Base-by-base conservation (phyloP, 2,329 filamentous ascomycete genomes). In the Fusarium euwallaceae region DNA sequence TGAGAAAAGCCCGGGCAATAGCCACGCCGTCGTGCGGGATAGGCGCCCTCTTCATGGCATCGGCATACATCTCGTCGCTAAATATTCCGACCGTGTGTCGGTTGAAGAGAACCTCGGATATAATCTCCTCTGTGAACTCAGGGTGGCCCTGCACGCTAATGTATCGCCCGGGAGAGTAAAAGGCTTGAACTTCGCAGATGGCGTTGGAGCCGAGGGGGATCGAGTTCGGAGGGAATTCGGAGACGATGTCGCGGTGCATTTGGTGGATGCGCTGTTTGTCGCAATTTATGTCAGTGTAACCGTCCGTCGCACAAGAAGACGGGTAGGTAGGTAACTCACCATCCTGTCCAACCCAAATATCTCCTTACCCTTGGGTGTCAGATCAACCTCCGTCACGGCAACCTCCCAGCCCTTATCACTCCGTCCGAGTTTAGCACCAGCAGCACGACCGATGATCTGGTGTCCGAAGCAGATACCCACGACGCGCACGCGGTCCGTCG, bases 1-100 rank as follows among this genome's bases (percentile, higher is more conserved):
- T 89, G 79, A 98, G 81, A 81, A 98, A 97, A 0, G 91, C 92
- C 72, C 88, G 87, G 1, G 91, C 92, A 64, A 98, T 91, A 4
- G 87, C 84, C n/a, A 97, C 86, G 2, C 96, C 95, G 81, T 98
- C 95, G 73, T 98, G 95, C 64, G 89, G 86, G 37, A 91, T 87
- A 10, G 85, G 85, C 3, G 92, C 92, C 70, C 94, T 89, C 9
- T 83, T 84, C 80, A 95, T 89, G 29, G 90, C 94, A 76, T 94
- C 92, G 66, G 90, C 83, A 76, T 90, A 96, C 70, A 92, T 83
- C 20, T 90, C 90, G 66, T 95, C 91, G 64, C 87, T 84, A 73
- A 98, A 93, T 24, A 97, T 86, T 1, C 94, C 94, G 58, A 85
- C 85, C 32, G 87, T 85, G 79, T 93, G 90, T 66, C 95, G 88